phyloP scores from a whole-genome alignment of 148 eudicot species.

The Arbutus unedo region DNA sequence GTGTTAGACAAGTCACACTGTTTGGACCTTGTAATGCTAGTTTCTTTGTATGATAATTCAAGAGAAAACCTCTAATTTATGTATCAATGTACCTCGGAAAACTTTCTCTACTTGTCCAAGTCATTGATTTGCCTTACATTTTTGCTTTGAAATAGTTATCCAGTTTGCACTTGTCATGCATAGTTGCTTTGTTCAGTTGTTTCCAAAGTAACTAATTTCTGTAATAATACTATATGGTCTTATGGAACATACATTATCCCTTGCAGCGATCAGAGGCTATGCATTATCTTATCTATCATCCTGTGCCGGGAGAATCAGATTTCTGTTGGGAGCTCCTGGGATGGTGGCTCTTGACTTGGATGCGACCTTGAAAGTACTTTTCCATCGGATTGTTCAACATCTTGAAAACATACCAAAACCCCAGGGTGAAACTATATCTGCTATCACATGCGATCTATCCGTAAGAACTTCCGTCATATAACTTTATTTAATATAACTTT shows the following conservation, averaged over 20 bases:
- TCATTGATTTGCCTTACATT: neutral
- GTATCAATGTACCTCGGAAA: neutral
- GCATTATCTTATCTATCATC: slow-evolving; percentile 95
- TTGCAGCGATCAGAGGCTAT: slow-evolving; percentile 96
- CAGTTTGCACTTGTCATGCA: neutral
- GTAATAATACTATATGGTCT: neutral
- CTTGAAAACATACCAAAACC: slow-evolving; percentile 95
- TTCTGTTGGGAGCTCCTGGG: slow-evolving; percentile 90
- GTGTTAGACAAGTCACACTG: neutral
- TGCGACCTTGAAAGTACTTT: slow-evolving; percentile 73
- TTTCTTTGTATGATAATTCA: neutral
- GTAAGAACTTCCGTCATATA: slow-evolving; percentile 46
- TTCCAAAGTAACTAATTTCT: neutral
- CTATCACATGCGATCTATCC: slow-evolving; percentile 89
- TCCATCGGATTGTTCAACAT: slow-evolving; percentile 90
- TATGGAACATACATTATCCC: neutral
- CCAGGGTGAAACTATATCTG: slow-evolving; percentile 91
- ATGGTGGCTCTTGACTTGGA: slow-evolving; percentile 99
- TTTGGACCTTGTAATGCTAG: neutral
- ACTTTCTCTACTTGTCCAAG: neutral
- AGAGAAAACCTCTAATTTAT: neutral
- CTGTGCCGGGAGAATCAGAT: slow-evolving; percentile 92
- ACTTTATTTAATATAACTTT: neutral
- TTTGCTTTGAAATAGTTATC: neutral
- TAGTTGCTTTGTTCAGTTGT: slow-evolving; percentile 6